These are phyloP conservation scores for Carex pumila DNA, from an alignment of 176 grass and related monocot genomes.

Conservation along the genomic window DNA sequence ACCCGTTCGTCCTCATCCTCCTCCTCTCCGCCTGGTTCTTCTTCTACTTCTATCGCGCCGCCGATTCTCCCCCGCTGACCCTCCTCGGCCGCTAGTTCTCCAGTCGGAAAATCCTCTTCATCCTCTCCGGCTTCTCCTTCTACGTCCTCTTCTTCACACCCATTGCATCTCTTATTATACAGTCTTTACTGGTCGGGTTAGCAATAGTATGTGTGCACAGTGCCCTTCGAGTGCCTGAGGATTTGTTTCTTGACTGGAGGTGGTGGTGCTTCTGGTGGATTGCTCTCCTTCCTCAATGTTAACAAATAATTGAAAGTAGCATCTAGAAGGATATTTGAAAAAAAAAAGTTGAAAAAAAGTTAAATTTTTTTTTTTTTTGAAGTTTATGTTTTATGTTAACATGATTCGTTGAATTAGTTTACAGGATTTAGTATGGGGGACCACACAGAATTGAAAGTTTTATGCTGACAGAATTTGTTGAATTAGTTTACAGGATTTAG, in stretches of 20 bases:
- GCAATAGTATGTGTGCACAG: conserved; percentile 11
- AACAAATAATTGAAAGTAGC: no score
- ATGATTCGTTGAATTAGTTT: no score
- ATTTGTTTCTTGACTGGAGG: conserved; percentile 18
- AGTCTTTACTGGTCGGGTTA: neutral
- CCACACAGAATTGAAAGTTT: no score
- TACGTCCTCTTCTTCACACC: conserved; percentile 21
- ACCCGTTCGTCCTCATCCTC: conserved; percentile 7
- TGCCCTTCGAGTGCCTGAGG: conserved; percentile 11
- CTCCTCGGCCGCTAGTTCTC: conserved; percentile 6
- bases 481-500: no score
- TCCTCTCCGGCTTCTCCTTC: conserved; percentile 9
- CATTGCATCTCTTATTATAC: conserved; percentile 16
- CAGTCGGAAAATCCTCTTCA: neutral
- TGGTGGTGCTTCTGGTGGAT: neutral
- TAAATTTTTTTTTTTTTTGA: no score
- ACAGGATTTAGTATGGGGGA: no score
- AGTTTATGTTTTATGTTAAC: no score
- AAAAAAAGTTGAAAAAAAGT: no score
- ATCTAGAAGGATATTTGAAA: no score
- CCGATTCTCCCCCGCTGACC: neutral
- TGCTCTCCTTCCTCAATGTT: conserved; percentile 3
- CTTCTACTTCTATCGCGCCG: conserved; percentile 3
- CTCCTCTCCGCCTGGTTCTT: conserved; percentile 12
- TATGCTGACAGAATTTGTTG: no score